phyloP scores from a whole-genome alignment of 1,139 yeast genomes.

The Taphrina flavorubra region DNA sequence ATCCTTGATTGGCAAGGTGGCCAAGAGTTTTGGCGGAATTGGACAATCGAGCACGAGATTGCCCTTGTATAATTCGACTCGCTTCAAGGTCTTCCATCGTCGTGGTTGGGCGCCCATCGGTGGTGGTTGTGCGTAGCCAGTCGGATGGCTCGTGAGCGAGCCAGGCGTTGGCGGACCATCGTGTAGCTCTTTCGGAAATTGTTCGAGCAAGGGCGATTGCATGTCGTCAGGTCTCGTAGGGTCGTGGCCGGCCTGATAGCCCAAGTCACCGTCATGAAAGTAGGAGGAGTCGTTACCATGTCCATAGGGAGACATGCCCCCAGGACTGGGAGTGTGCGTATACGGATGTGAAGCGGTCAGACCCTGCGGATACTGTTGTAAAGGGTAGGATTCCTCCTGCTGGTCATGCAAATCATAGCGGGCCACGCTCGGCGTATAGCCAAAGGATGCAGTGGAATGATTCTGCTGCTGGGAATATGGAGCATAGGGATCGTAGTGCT shows the following conservation, averaged over 20 bases:
- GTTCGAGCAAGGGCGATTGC: conserved; percentile 32
- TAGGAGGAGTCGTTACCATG: conserved; percentile 29
- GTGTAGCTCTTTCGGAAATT: conserved; percentile 18
- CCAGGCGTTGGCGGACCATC: conserved; percentile 27
- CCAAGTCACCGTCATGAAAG: conserved; percentile 29
- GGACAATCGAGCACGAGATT: conserved; percentile 82
- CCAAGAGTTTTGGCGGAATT: conserved; percentile 65
- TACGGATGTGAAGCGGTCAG: conserved; percentile 26
- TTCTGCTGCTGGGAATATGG: conserved; percentile 18
- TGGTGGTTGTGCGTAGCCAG: conserved; percentile 19
- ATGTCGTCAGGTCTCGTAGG: conserved; percentile 21
- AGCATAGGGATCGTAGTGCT: conserved; percentile 22
- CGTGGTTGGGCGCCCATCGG: conserved; percentile 48
- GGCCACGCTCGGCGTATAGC: conserved; percentile 7
- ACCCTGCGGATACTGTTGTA: conserved; percentile 30
- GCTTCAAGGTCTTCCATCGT: conserved; percentile 55
- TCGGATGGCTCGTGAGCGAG: not conserved
- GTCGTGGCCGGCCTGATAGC: conserved; percentile 10
- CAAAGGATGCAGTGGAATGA: conserved; percentile 3
- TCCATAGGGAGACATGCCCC: conserved; percentile 28
- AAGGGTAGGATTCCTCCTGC: conserved; percentile 30
- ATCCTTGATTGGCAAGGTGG: conserved; percentile 61
- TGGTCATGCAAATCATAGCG: conserved; percentile 17
- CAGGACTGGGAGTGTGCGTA: conserved; percentile 31
- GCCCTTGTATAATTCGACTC: conserved; percentile 67